Evolutionary conservation across 192 early-diverging fungal species (phyloP), one percentile per base, ranked within the genome.

Genomic region (Coemansia sp.): DNA sequence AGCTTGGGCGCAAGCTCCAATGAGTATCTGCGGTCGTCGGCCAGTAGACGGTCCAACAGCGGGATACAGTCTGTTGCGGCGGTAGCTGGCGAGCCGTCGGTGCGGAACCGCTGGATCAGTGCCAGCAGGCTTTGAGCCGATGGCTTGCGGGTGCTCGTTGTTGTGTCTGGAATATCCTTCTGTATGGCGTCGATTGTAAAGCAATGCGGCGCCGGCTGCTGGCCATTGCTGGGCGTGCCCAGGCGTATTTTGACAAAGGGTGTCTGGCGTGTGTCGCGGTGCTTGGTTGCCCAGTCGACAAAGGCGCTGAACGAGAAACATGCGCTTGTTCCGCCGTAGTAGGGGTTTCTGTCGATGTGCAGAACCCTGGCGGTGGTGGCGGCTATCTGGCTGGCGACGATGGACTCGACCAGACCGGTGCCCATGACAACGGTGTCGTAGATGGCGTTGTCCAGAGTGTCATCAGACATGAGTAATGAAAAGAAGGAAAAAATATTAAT

Each of bases 371-470:
- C 5, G 17, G 39, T 6, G 39, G 39, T 41, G 5, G 88, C 85
- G 9, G 93, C 85, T 18, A 94, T 79, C 15, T 86, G 90, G 88
- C 86, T 92, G 18, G 95, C 94, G 6, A 94, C 64, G 17, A 97
- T 90, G 32, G 93, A 85, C 66, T 97, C 90, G 33, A 86, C 73
- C 37, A 93, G 77, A 8, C 95, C 95, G 7, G 95, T 97, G 28
- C 95, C 95, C 15, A 97, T 81, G n/a, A 97, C 81, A 45, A 95
- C 88, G 56, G 84, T 85, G 51, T 97, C 94, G 78, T 89, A 95
- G 54, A 84, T 67, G 39, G 85, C 86, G 20, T 86, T 72, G 28
- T 86, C 81, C 11, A 83, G 72, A 41, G 57, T 51, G 33, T 36
- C 48, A 7, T 64, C 62, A 5, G 45, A 48, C 6, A 61, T 37